Conservation (phyloP, 1,139 yeast species). For the Debaryomyces nepalensis region DNA sequence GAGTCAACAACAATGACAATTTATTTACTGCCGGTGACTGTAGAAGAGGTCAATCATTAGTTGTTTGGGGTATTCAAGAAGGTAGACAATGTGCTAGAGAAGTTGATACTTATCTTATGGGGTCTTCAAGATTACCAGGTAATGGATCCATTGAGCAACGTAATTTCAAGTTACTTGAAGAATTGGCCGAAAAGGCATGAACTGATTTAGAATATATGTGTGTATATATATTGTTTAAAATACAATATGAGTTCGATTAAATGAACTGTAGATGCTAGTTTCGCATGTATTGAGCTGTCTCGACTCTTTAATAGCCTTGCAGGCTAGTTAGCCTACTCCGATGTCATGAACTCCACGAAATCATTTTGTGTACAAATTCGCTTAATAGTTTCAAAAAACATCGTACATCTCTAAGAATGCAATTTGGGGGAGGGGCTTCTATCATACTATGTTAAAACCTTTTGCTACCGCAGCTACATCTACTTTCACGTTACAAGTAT, state of each 20-base stretch:
- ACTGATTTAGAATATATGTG: neutral
- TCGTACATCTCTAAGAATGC: no score
- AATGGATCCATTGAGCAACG: slow-evolving; percentile 91
- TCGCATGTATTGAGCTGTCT: no score
- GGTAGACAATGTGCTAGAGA: slow-evolving; percentile 98
- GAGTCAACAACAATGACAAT: slow-evolving; percentile 64
- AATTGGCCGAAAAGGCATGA: slow-evolving; percentile 64
- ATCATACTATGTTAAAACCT: no score
- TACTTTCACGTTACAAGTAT: no score
- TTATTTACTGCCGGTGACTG: slow-evolving; percentile 97
- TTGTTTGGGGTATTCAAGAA: slow-evolving; percentile 99
- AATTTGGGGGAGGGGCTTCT: no score
- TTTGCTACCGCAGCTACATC: no score
- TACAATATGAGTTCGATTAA: slow-evolving; percentile 10
- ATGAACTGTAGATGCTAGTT: neutral
- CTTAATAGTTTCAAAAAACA: no score
- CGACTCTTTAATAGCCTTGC: no score
- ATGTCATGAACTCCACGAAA: no score
- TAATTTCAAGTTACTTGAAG: slow-evolving; percentile 73
- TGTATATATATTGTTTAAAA: slow-evolving; percentile 1
- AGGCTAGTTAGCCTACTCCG: no score
- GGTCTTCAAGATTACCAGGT: slow-evolving; percentile 84
- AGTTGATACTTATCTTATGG: slow-evolving; percentile 81
- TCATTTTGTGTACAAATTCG: no score
- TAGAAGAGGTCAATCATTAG: slow-evolving; percentile 97